Conservation (phyloP, 2,329 filamentous ascomycete species). For the Fusarium sp. region DNA sequence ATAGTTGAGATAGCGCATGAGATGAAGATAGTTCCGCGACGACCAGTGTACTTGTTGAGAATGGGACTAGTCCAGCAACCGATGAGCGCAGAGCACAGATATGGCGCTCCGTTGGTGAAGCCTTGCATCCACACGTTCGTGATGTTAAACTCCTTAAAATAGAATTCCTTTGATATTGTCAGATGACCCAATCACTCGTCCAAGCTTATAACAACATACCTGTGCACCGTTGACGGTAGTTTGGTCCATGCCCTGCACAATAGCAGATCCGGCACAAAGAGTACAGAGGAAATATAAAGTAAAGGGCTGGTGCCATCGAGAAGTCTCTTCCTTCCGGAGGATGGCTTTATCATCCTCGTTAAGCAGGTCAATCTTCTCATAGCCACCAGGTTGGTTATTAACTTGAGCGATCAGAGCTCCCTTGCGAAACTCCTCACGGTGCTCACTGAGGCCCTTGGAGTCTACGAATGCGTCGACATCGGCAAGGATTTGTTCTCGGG, state of each 20-base stretch:
- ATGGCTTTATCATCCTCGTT: slow-evolving; percentile 51
- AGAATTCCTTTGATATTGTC: slow-evolving; percentile 52
- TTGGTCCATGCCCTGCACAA: slow-evolving; percentile 78
- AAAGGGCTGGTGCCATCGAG: slow-evolving; percentile 54
- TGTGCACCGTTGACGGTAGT: slow-evolving; percentile 77
- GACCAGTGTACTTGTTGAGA: slow-evolving; percentile 74
- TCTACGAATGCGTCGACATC: slow-evolving; percentile 58
- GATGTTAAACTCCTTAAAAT: slow-evolving; percentile 53
- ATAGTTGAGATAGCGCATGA: slow-evolving; percentile 69
- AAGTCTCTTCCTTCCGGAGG: slow-evolving; percentile 50
- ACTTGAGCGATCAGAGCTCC: slow-evolving; percentile 67
- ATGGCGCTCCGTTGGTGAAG: slow-evolving; percentile 69
- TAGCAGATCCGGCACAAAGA: slow-evolving; percentile 61
- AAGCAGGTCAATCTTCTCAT: slow-evolving; percentile 50
- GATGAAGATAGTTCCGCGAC: slow-evolving; percentile 76
- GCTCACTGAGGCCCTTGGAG: slow-evolving; percentile 52
- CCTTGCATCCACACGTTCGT: slow-evolving; percentile 64
- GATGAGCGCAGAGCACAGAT: slow-evolving; percentile 64
- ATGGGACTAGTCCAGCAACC: slow-evolving; percentile 56
- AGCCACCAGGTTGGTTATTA: slow-evolving; percentile 54
- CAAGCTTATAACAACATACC: slow-evolving; percentile 59
- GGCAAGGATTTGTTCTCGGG: slow-evolving; percentile 49
- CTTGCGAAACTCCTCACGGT: slow-evolving; percentile 63
- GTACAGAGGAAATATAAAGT: slow-evolving; percentile 56
- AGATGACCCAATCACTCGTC: not conserved